Conservation (phyloP, 2,329 filamentous ascomycete genomes). For the Pyrenophora graminea region DNA sequence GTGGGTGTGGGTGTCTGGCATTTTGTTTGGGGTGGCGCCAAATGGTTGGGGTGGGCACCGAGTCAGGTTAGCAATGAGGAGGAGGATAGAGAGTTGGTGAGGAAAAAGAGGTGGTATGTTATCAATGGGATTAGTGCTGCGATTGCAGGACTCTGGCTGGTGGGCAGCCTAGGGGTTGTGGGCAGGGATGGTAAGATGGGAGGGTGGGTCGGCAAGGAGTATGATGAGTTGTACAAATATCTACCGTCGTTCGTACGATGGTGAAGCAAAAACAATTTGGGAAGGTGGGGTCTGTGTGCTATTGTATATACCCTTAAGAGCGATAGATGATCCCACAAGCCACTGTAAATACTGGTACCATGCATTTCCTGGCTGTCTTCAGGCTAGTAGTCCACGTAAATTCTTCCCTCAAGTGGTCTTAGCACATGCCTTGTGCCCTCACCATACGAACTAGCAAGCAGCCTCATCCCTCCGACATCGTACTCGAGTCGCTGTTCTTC, state of each 20-base stretch:
- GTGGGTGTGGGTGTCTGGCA: conserved; percentile 73
- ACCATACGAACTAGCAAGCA: conserved; percentile 54
- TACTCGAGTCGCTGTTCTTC: conserved; percentile 1
- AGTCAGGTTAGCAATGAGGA: conserved; percentile 56
- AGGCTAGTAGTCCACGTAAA: conserved; percentile 40
- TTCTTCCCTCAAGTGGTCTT: conserved; percentile 44
- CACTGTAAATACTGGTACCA: background rate
- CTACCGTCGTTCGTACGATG: conserved; percentile 62
- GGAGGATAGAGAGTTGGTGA: conserved; percentile 55
- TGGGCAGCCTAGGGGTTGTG: conserved; percentile 78
- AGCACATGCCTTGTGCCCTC: conserved; percentile 27
- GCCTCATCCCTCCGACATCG: conserved; percentile 20
- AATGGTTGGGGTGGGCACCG: conserved; percentile 73
- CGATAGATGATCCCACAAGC: background rate
- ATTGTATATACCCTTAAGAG: conserved; percentile 29
- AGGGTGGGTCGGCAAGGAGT: conserved; percentile 81
- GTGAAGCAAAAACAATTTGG: conserved; percentile 35
- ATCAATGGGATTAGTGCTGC: conserved; percentile 68
- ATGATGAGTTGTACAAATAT: conserved; percentile 72
- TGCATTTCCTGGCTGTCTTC: no score
- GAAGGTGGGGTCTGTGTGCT: conserved; percentile 7
- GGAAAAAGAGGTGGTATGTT: conserved; percentile 69
- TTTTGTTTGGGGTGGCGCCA: conserved; percentile 82
- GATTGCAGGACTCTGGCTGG: conserved; percentile 73
- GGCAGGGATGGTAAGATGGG: conserved; percentile 69